Base-by-base conservation (phyloP, 1,139 yeast genomes). In the Diutina rugosa region DNA sequence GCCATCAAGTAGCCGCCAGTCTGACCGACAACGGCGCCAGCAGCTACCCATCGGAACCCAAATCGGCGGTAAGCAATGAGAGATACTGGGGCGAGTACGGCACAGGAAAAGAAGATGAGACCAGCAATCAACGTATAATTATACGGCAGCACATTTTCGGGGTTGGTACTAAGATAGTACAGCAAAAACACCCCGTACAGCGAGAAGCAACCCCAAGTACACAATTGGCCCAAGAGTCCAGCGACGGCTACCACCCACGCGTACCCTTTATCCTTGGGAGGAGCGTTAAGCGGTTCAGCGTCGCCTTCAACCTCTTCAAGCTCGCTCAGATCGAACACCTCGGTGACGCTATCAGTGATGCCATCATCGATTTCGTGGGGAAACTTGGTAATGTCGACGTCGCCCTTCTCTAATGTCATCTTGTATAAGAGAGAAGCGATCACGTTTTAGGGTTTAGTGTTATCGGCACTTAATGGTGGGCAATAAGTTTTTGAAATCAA, bases 221-320 rank as follows among this genome's bases (percentile, higher is more conserved):
- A n/a, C 18, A 44, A 44, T 5, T 76, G 75, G 32, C 77, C 64
- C 4, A 76, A 58, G 58, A 76, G 72, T 29, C 72, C 69, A 1
- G 77, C 76, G 46, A 77, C 64, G 35, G 77, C 74, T 9, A 77
- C 66, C 0, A 75, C 67, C 75, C 82, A 76, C 2, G 81, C 82
- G 61, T 77, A 75, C 0, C 84, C 84, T 6, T 73, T 73, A 58
- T 78, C 82, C 16, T 49, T 29, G 16, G 41, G 29, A 4, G 14
- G 26, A 10, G 32, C 53, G 3, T 16, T 7, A 16, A 6, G 1
- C 1, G 14, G n/a, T 12, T 47, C 18, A 6, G n/a, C 16, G 4
- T 35, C 38, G 16, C 5, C n/a, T 28, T 14, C 38, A 9, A 49
- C 3, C 7, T 49, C n/a, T 28, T 14, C 38, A 10, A 32, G 14